These are phyloP conservation scores for Zygosaccharomyces lentus DNA, from an alignment of 805 yeast species.

Conservation along the genomic window DNA sequence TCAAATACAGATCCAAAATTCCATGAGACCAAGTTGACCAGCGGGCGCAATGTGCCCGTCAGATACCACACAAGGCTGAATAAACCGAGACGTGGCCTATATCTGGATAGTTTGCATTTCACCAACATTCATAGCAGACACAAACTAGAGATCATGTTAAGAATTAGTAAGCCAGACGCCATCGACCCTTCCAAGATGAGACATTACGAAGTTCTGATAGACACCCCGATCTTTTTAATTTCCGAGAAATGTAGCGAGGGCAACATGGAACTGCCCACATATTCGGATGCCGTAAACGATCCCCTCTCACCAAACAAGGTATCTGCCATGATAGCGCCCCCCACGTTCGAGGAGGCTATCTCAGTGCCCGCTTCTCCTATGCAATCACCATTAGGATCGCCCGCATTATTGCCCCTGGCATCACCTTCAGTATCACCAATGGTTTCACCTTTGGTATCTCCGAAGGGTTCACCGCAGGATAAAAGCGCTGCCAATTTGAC, in stretches of 20 bases:
- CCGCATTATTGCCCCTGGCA: slow-evolving; percentile 18
- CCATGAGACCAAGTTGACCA: slow-evolving; percentile 17
- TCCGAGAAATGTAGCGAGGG: slow-evolving; percentile 40
- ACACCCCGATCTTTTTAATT: slow-evolving; percentile 63
- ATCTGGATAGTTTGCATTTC: slow-evolving; percentile 59
- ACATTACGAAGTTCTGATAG: slow-evolving; percentile 77
- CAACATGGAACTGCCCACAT: slow-evolving; percentile 39
- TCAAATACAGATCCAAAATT: slow-evolving; percentile 12
- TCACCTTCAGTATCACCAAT: slow-evolving; percentile 12
- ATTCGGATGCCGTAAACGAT: slow-evolving; percentile 24
- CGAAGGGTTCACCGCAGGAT: background rate
- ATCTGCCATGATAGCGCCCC: slow-evolving; percentile 39
- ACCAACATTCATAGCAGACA: slow-evolving; percentile 61
- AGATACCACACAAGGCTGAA: slow-evolving; percentile 23
- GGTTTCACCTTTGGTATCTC: background rate
- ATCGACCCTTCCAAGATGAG: slow-evolving; percentile 46
- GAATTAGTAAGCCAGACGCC: slow-evolving; percentile 61
- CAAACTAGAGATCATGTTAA: slow-evolving; percentile 62
- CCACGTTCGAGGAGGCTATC: slow-evolving; percentile 65
- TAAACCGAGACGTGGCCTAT: slow-evolving; percentile 38
- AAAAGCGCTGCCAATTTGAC: background rate
- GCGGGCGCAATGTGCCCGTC: slow-evolving; percentile 21
- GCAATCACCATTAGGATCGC: slow-evolving; percentile 22
- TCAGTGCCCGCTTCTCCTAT: slow-evolving; percentile 45
- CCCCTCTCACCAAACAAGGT: slow-evolving; percentile 7